These are phyloP conservation scores for Exophiala sideris DNA, from an alignment of 2,329 filamentous ascomycete species.

Conservation along the genomic window DNA sequence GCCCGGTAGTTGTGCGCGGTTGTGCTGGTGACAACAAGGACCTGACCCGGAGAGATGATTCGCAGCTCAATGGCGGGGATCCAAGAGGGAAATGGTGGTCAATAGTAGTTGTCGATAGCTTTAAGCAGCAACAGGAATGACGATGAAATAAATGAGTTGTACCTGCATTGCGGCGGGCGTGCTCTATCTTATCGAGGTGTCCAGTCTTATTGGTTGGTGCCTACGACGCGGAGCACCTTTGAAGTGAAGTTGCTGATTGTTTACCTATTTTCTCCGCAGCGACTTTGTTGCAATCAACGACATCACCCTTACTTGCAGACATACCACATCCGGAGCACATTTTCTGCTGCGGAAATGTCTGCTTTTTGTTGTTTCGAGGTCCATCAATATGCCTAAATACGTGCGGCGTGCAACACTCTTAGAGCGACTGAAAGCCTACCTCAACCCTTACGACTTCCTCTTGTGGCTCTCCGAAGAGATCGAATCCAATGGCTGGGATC, in stretches of 20 bases:
- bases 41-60: not conserved
- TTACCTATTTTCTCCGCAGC: no score
- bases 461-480: slow-evolving; percentile 91
- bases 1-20: not conserved
- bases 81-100: no score
- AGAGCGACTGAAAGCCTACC: slow-evolving; percentile 74
- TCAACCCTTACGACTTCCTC: slow-evolving; percentile 85
- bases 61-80: not conserved
- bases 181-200: no score
- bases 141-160: no score
- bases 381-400: slow-evolving; percentile 65
- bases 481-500: slow-evolving; percentile 87
- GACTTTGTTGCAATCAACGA: not conserved
- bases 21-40: no score
- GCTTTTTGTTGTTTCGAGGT: slow-evolving; percentile 75
- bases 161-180: no score
- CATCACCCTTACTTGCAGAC: not conserved
- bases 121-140: not conserved
- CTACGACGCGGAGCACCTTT: no score
- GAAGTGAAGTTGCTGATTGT: no score
- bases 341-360: slow-evolving; percentile 49
- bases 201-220: no score
- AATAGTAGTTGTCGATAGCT: not conserved
- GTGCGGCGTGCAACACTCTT: slow-evolving; percentile 75
- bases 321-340: not conserved